Percentiles rank a stretch among this genome's conserved stretches.
These are phyloP conservation scores for Talaromyces adpressus DNA, from an alignment of 495 filamentous ascomycete species.

Conservation along the genomic window DNA sequence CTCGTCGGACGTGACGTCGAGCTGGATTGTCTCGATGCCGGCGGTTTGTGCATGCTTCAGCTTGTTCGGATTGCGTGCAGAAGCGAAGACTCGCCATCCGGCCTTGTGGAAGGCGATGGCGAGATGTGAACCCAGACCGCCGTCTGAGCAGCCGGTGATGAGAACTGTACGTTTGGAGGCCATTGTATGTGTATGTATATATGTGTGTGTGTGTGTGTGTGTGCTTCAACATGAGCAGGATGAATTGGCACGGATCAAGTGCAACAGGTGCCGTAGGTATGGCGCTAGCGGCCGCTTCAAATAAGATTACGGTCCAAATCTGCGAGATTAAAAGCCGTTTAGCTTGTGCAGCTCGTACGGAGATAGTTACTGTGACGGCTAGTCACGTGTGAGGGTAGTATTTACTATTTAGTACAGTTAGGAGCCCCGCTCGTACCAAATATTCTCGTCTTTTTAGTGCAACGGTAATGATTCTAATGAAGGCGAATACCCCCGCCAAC, in stretches of 20 bases:
- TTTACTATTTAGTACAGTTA: too few relatives aligned
- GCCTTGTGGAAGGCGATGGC: conserved; percentile 28
- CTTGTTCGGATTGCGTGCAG: conserved; percentile 36
- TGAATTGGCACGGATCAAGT: too few relatives aligned
- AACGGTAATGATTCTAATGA: too few relatives aligned
- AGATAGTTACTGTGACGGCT: background rate
- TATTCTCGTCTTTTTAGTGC: too few relatives aligned
- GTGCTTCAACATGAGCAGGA: background rate
- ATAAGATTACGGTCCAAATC: too few relatives aligned
- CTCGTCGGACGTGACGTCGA: conserved; percentile 26
- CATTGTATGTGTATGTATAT: too few relatives aligned
- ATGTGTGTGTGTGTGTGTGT: too few relatives aligned
- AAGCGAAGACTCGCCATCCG: conserved; percentile 38
- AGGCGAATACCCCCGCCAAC: too few relatives aligned
- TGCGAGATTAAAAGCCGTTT: background rate
- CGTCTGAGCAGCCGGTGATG: conserved; percentile 41
- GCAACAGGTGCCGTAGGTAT: too few relatives aligned
- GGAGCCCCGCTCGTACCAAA: too few relatives aligned
- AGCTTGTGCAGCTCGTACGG: background rate
- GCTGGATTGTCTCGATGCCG: conserved; percentile 22
- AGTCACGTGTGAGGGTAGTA: too few relatives aligned
- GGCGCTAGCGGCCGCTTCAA: too few relatives aligned
- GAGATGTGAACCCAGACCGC: conserved; percentile 34
- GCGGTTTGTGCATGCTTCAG: conserved; percentile 16
- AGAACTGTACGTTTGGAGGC: conserved; percentile 15